Conservation (phyloP, 345 rosid species). For the Eucalyptus erythrocorys region DNA sequence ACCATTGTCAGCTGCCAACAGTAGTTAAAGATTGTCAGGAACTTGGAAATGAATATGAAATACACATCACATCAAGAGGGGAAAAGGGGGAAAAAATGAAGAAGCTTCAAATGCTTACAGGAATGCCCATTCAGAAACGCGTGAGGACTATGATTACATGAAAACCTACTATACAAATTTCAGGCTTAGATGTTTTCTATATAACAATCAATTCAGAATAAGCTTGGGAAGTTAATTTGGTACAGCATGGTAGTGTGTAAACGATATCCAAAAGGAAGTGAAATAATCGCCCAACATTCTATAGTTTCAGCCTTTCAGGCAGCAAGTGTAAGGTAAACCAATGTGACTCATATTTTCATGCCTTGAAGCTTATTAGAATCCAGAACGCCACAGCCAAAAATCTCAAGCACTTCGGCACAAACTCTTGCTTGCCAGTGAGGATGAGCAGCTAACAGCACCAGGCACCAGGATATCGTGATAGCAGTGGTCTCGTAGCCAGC, state of each 20-base stretch:
- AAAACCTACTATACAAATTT: not conserved
- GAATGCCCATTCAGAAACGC: not conserved
- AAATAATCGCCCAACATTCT: not conserved
- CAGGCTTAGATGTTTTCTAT: not conserved
- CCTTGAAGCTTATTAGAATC: conserved; percentile 7
- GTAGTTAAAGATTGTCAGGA: not conserved
- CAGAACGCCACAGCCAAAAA: not conserved
- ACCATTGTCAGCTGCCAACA: conserved; percentile 10
- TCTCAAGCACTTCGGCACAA: conserved; percentile 11
- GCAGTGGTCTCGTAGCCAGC: conserved; percentile 39
- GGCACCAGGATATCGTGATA: conserved; percentile 13
- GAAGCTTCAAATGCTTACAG: not conserved
- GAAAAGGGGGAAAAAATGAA: not conserved
- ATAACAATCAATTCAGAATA: too few relatives aligned
- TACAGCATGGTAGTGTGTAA: too few relatives aligned
- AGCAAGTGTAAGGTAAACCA: not conserved
- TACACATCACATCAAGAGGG: not conserved
- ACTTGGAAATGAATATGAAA: not conserved
- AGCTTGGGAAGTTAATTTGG: too few relatives aligned
- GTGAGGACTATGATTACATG: not conserved
- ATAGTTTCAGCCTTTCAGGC: not conserved
- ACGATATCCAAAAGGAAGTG: too few relatives aligned
- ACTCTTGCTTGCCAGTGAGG: conserved; percentile 31
- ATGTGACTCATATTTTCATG: conserved; percentile 5
- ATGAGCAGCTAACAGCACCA: conserved; percentile 20